These are phyloP conservation scores for Zygotorulaspora mrakii DNA, from an alignment of 1,139 yeast species.

Conservation along the genomic window DNA sequence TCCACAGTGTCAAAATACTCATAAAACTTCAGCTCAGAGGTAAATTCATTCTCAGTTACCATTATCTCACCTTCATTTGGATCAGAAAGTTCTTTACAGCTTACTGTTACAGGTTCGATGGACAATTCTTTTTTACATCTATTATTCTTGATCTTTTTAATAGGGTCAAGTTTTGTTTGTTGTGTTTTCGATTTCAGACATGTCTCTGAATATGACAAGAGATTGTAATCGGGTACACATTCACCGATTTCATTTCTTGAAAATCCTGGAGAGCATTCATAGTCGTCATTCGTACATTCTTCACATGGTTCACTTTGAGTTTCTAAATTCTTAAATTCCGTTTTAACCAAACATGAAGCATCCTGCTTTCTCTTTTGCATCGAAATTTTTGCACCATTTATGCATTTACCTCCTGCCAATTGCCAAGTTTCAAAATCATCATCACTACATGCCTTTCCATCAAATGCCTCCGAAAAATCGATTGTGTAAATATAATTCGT, in stretches of 20 bases:
- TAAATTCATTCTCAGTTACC: slow-evolving; percentile 35
- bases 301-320: slow-evolving; percentile 57
- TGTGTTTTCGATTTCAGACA: slow-evolving; percentile 33
- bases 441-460: slow-evolving; percentile 48
- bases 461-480: slow-evolving; percentile 61
- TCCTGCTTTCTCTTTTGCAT: slow-evolving; percentile 65
- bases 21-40: slow-evolving; percentile 31
- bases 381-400: slow-evolving; percentile 69
- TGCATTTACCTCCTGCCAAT: slow-evolving; percentile 56
- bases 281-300: slow-evolving; percentile 59
- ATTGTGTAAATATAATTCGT: slow-evolving; percentile 42
- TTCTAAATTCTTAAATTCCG: slow-evolving; percentile 55
- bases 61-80: slow-evolving; percentile 25
- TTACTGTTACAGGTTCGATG: slow-evolving; percentile 29
- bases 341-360: slow-evolving; percentile 65
- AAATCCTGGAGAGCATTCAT: slow-evolving; percentile 70
- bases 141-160: slow-evolving; percentile 47
- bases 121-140: slow-evolving; percentile 39
- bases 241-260: slow-evolving; percentile 41
- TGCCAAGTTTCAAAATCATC: slow-evolving; percentile 68
- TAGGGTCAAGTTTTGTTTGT: slow-evolving; percentile 23
- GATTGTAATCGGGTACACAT: slow-evolving; percentile 53
- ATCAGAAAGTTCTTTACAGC: slow-evolving; percentile 29
- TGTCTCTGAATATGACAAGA: slow-evolving; percentile 34
- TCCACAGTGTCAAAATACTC: slow-evolving; percentile 39